phyloP scores from a whole-genome alignment of 1,284 basidiomycete genomes.

The Sphaerobolus stellatus region DNA sequence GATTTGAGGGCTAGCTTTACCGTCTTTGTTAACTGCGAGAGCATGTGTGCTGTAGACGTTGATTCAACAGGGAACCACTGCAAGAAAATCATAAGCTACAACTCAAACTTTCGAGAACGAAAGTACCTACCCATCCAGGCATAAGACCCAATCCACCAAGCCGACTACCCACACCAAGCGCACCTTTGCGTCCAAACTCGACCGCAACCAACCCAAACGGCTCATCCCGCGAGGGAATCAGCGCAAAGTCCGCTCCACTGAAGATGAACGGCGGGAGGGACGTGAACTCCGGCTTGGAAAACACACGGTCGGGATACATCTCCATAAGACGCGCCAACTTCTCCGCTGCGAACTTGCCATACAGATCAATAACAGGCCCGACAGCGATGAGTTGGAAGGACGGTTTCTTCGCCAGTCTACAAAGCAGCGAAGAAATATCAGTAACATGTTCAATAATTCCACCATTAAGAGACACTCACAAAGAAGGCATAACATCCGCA shows the following conservation, averaged over 20 bases:
- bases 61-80: conserved; percentile 96
- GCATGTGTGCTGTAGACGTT: conserved; percentile 86
- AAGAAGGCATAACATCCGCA: conserved; percentile 86
- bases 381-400: conserved; percentile 85
- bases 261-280: conserved; percentile 90
- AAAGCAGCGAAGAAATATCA: conserved; percentile 16
- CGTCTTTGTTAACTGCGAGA: conserved; percentile 92
- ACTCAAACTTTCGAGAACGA: not conserved
- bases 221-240: conserved; percentile 93
- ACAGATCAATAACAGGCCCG: conserved; percentile 91
- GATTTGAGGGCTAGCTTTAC: conserved; percentile 92
- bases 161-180: conserved; percentile 88
- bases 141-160: conserved; percentile 92
- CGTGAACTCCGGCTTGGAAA: conserved; percentile 92
- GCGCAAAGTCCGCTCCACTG: conserved; percentile 89
- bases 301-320: conserved; percentile 89
- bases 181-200: conserved; percentile 93
- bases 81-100: conserved; percentile 18
- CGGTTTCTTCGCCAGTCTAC: conserved; percentile 79
- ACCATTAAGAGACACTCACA: conserved; percentile 49
- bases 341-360: conserved; percentile 91
- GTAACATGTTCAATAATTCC: conserved; percentile 4
- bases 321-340: conserved; percentile 91
- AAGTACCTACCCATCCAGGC: conserved; percentile 87
- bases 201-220: conserved; percentile 94